Conservation (phyloP, 192 early-diverging fungal genomes). For the Backusella luteola region DNA sequence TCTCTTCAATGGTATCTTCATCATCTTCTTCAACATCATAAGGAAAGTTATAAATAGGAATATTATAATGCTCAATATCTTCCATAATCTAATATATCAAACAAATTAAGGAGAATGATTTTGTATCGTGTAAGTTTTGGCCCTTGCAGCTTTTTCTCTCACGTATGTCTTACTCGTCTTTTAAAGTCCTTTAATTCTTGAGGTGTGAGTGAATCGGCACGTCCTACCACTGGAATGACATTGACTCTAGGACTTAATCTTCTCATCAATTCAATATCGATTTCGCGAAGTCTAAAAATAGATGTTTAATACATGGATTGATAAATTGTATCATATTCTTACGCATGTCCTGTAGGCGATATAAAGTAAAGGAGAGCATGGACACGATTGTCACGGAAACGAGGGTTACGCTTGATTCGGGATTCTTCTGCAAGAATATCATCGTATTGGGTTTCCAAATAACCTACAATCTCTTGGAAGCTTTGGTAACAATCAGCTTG, state of each 20-base stretch:
- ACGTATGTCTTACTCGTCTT: conserved; percentile 47
- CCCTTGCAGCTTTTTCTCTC: neutral
- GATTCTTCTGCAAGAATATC: conserved; percentile 90
- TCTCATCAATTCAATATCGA: conserved; percentile 93
- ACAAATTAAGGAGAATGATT: conserved; percentile 26
- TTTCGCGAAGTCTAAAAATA: conserved; percentile 75
- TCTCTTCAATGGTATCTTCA: conserved; percentile 98
- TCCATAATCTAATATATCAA: conserved; percentile 71
- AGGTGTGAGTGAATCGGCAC: conserved; percentile 89
- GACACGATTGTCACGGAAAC: conserved; percentile 94
- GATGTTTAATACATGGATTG: neutral
- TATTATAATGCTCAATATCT: conserved; percentile 93
- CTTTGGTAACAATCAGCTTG: conserved; percentile 37
- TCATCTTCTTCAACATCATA: conserved; percentile 93
- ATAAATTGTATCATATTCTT: neutral
- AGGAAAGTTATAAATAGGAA: conserved; percentile 98
- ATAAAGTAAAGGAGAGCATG: conserved; percentile 99
- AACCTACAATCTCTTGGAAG: conserved; percentile 90
- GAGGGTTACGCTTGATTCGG: conserved; percentile 78
- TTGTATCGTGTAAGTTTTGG: conserved; percentile 27
- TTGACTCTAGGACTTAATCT: conserved; percentile 90
- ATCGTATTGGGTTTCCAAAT: conserved; percentile 94
- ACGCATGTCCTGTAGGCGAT: conserved; percentile 92
- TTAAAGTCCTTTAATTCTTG: conserved; percentile 87
- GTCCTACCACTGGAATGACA: conserved; percentile 95